phyloP scores from a whole-genome alignment of 306 rosid genomes.

The Clitoria ternatea region DNA sequence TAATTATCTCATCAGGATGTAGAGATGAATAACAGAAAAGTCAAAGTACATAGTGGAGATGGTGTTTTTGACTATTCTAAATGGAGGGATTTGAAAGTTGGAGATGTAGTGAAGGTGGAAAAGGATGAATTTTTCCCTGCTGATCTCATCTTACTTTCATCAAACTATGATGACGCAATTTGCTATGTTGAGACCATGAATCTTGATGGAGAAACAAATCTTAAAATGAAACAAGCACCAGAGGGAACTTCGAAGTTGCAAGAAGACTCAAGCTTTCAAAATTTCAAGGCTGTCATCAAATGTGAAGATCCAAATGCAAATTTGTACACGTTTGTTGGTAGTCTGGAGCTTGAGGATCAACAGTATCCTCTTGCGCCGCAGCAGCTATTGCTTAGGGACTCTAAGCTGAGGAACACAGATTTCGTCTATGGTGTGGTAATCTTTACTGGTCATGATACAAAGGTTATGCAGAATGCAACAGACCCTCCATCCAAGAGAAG shows the following conservation, averaged over 20 bases:
- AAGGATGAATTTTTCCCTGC: constrained; percentile 94
- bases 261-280: constrained; percentile 54
- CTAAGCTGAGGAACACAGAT: constrained; percentile 96
- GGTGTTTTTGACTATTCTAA: constrained; percentile 55
- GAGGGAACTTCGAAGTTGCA: constrained; percentile 69
- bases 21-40: constrained; percentile 86
- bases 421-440: constrained; percentile 89
- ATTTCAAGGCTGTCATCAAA: constrained; percentile 68
- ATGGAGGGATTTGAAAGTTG: constrained; percentile 91
- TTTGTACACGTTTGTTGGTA: constrained; percentile 82
- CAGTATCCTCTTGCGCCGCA: constrained; percentile 80
- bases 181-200: constrained; percentile 97
- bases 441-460: constrained; percentile 89
- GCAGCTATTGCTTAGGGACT: constrained; percentile 91
- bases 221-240: constrained; percentile 76
- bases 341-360: constrained; percentile 60
- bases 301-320: constrained; percentile 99
- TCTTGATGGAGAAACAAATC: constrained; percentile 95
- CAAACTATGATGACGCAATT: constrained; percentile 83
- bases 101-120: constrained; percentile 85
- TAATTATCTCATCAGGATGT: constrained; percentile 58
- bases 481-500: constrained; percentile 96
- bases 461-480: constrained; percentile 96
- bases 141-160: constrained; percentile 86
- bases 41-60: constrained; percentile 59